Evolutionary conservation across 768 basidiomycete species (phyloP).

Genomic region (Crepidotus variabilis): DNA sequence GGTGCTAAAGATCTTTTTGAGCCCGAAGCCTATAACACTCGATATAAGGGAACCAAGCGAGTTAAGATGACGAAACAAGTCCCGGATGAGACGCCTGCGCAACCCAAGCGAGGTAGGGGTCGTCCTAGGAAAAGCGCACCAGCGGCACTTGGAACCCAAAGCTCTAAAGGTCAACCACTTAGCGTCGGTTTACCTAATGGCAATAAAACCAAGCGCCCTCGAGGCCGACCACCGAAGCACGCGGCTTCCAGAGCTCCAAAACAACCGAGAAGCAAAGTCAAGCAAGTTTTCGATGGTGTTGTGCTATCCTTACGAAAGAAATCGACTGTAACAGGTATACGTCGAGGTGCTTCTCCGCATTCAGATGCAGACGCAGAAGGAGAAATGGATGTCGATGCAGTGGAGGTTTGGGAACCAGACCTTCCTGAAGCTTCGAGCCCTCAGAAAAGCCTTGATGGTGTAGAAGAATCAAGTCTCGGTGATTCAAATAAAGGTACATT

Average conservation of each 20-base stretch:
- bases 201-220: not conserved
- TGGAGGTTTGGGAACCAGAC: not conserved
- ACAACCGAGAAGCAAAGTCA: not conserved
- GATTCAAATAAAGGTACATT: constrained; percentile 4
- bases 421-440: not conserved
- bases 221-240: constrained; percentile 5
- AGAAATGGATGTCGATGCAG: constrained; percentile 8
- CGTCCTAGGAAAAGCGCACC: constrained; percentile 3
- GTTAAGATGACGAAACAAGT: constrained; percentile 15
- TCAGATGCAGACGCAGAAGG: constrained; percentile 7
- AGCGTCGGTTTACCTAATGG: not conserved
- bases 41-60: constrained; percentile 23
- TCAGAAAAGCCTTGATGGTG: not conserved
- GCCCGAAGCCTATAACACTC: constrained; percentile 19
- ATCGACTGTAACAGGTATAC: not conserved
- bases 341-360: not conserved
- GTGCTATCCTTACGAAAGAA: not conserved
- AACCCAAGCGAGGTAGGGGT: not conserved
- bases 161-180: not conserved
- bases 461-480: not conserved
- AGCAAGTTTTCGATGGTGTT: constrained; percentile 11
- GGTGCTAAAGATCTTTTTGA: not conserved
- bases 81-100: not conserved
- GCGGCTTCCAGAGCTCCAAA: not conserved
- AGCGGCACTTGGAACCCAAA: not conserved